Evolutionary conservation across 345 rosid genomes (phyloP), one percentile per base, ranked within the genome.

Genomic region (Gossypium rotundifolium): DNA sequence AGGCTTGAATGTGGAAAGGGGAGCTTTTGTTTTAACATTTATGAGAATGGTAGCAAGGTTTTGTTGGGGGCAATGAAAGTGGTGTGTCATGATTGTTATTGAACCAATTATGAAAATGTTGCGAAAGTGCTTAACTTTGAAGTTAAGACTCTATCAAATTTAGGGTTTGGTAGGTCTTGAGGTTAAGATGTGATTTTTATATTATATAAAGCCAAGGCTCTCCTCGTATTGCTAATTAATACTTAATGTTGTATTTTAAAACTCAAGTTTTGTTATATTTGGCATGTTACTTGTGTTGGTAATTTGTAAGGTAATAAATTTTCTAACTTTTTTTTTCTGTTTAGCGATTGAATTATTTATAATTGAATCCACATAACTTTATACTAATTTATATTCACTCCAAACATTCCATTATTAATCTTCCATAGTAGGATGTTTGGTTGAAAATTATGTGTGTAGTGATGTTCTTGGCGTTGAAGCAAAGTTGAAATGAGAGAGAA

Each of bases 61-160:
- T 71, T 42, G 46, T 6, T 33, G 17, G 66, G 66, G 67, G 42
- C 13, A 20, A 5, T 46, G 66, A 59, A 23, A 59, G 65, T 13
- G 68, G 16, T 17, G 4, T 46, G 51, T 60, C 57, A 73, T 73
- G 67, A 73, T 72, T n/a, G 17, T 40, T 7, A 17, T 46, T 23
- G 44, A 27, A 45, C 40, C 48, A 23, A 22, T 22, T 13, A 58
- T 25, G 55, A 72, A 16, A 25, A 42, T 11, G 11, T 58, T 59
- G 55, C 8, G 11, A 13, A 45, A 44, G 12, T 60, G 54, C 75
- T 58, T 73, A 16, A 58, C 75, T 60, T 73, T 73, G 58, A 60
- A 73, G 75, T 11, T 13, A 59, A 45, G 67, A 59, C 65, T 23
- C 4, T 3, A 5, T 25, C 38, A 2, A 70, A 10, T 16, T 70